Evolutionary conservation across 208 protist genomes (phyloP).

Genomic region (Leishmania tarentolae): DNA sequence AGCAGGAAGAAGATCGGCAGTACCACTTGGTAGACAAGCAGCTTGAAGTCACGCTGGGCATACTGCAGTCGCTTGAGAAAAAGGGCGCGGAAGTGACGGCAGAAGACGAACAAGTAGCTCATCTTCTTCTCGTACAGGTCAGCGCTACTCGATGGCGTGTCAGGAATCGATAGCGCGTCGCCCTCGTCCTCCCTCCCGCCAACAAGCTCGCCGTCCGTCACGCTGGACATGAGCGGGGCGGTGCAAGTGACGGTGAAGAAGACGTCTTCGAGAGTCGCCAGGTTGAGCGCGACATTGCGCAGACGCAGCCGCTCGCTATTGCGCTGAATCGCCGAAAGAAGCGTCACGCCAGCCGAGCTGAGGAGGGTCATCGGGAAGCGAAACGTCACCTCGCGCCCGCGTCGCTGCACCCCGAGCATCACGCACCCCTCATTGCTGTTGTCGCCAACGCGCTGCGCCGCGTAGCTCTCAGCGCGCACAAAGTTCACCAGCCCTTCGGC

Average conservation of each 20-base stretch:
- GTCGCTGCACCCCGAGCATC: constrained; percentile 64
- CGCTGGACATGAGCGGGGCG: constrained; percentile 14
- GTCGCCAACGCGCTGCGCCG: constrained; percentile 24
- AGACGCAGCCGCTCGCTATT: constrained; percentile 45
- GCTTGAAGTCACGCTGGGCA: constrained; percentile 69
- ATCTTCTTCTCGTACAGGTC: constrained; percentile 31
- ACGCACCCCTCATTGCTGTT: constrained; percentile 15
- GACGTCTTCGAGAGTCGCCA: constrained; percentile 87
- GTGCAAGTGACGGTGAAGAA: constrained; percentile 56
- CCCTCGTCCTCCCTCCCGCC: constrained; percentile 4
- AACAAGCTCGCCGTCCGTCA: constrained; percentile 17
- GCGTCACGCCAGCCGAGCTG: constrained; percentile 33
- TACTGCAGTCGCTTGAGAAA: constrained; percentile 82
- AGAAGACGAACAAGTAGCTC: constrained; percentile 35
- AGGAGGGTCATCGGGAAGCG: constrained; percentile 68
- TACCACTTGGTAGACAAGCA: constrained; percentile 77
- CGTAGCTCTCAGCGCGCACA: constrained; percentile 54
- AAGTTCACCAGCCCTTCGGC: constrained; percentile 52
- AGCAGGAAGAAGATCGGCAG: constrained; percentile 74
- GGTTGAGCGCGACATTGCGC: constrained; percentile 58
- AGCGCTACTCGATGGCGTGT: neutral
- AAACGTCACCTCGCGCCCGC: constrained; percentile 73
- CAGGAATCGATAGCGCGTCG: neutral
- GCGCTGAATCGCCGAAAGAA: constrained; percentile 54
- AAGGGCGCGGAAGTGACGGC: constrained; percentile 67